Base-by-base conservation (phyloP, 2,329 filamentous ascomycete genomes). In the Fusarium avenaceum region DNA sequence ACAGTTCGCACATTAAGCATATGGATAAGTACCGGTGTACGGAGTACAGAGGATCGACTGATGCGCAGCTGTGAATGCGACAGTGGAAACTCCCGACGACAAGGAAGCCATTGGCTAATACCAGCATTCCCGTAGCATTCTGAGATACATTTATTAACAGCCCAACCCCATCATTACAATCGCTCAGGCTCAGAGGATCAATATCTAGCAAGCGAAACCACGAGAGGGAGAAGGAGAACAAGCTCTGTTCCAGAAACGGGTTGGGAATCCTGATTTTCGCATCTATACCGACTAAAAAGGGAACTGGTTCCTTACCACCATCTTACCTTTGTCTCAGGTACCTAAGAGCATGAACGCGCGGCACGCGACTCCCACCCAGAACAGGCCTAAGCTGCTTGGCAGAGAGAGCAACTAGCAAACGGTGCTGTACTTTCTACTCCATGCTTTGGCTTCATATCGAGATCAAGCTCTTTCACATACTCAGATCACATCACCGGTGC, bases 271-370 rank as follows among this genome's bases (percentile, higher is more conserved):
- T 20, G 39, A 45, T 50, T 53, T n/a, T 39, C 30, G 22, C 30
- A 60, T 53, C 19, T 17, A 54, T 15, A 59, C 26, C 19, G 39
- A 39, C 42, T 47, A 14, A 33, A 39, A 19, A 43, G 39, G 44
- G 33, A 56, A 40, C 17, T 30, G 35, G 22, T 30, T 38, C 8
- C 32, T 38, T 28, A 57, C 14, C 24, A 60, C 20, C 24, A 28
- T 35, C 17, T 48, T 32, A 22, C 32, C 20, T 40, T 50, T 49
- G 61, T 48, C 61, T 69, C 51, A 53, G 40, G 51, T 63, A 52
- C 60, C 48, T 50, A 32, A 46, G 32, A 11, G 44, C 13, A 15
- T 70, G 66, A 66, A 70, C 53, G 66, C 57, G 66, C 66, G 66
- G 66, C 66, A 69, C 66, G 57, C 57, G 66, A 69, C 66, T 57